These are phyloP conservation scores for Tausonia pullulans DNA, from an alignment of 1,284 basidiomycete genomes.

Conservation along the genomic window DNA sequence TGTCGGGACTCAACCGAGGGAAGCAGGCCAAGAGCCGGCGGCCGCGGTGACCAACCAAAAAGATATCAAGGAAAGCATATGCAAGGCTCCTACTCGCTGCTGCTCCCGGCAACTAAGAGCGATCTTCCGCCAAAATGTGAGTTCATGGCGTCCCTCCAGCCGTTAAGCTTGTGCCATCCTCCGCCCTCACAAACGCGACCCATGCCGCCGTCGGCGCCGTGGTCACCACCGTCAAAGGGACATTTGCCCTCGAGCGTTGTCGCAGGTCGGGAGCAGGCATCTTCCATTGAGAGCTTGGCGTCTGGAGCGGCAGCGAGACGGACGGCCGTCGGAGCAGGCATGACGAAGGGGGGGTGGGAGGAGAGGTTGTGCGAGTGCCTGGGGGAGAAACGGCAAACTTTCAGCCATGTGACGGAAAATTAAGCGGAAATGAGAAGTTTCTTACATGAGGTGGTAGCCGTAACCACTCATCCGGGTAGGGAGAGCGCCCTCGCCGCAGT, in stretches of 20 bases:
- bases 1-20: neutral
- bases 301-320: neutral
- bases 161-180: too few species aligned
- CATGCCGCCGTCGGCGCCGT: too few species aligned
- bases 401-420: too few species aligned
- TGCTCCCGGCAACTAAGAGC: neutral
- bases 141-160: neutral
- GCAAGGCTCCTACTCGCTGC: neutral
- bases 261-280: neutral
- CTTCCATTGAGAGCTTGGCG: neutral
- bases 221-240: neutral
- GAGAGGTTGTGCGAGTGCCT: neutral
- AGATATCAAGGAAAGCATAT: neutral
- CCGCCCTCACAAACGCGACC: too few species aligned
- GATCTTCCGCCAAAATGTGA: neutral
- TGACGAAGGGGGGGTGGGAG: neutral
- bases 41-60: neutral
- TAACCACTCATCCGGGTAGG: neutral
- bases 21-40: neutral
- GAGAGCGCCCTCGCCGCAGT: neutral
- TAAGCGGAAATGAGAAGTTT: too few species aligned
- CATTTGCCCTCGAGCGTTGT: neutral
- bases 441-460: neutral
- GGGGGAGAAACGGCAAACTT: too few species aligned
- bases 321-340: neutral